Evolutionary conservation across 306 rosid genomes (phyloP), one percentile per base, ranked within the genome.

Genomic region (Vigna nakashimae): DNA sequence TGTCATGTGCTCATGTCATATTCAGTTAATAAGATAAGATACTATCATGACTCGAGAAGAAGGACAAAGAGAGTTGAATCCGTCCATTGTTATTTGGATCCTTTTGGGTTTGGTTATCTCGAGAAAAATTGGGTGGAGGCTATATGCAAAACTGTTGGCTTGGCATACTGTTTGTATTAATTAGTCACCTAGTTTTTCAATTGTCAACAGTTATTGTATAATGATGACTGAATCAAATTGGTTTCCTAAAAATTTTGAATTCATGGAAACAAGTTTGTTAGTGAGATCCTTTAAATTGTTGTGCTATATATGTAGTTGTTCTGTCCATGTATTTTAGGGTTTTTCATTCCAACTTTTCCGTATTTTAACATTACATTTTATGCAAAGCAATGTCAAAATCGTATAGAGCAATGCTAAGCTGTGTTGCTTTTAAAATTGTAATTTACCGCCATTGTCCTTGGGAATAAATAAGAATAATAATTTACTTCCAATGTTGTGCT

Each of bases 11-110:
- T 42, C 46, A 42, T 53, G 49, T 58, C 34, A 46, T 12, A 38
- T 79, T 40, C 28, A 42, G 60, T 16, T 73, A 16, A 46, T 74
- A 56, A 66, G 8, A 56, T 66, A 65, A 66, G 8, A 10, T 42
- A 80, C 40, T 43, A 68, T 42, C 57, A 6, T 77, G 65, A 12
- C 18, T 46, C 72, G 55, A 45, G 73, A 63, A 75, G 75, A 75
- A 45, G 49, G 16, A 57, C 15, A 2, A 15, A 48, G 55, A 48
- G 32, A 71, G 46, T 38, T 71, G 64, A 68, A 49, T 80, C 26
- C 14, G 4, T 26, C 6, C 6, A 30, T 59, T 65, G 7, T 74
- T 56, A 24, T 74, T 79, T 52, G 63, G 63, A 15, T 16, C 13
- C 71, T 17, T 45, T 65, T 57, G 49, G 14, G 71, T 80, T 80